phyloP scores from a whole-genome alignment of 805 yeast genomes.

The Lipomyces kockii region DNA sequence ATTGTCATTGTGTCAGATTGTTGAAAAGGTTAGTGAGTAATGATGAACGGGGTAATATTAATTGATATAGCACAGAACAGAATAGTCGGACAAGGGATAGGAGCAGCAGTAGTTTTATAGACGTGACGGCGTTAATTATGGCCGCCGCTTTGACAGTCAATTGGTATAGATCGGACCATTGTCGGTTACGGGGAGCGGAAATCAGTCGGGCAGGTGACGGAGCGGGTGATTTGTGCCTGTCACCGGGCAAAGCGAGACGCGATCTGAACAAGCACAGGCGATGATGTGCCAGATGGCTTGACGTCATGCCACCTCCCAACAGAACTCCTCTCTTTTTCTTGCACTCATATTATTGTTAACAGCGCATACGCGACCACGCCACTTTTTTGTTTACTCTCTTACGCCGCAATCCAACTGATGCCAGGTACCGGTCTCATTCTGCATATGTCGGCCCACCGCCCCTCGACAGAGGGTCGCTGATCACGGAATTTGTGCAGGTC shows the following conservation, averaged over 20 bases:
- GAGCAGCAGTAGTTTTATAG: not conserved
- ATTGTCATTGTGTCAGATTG: not conserved
- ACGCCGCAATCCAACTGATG: not conserved
- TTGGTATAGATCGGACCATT: not conserved
- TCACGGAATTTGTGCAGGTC: no score
- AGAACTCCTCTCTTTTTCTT: not conserved
- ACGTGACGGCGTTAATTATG: not conserved
- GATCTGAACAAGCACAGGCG: not conserved
- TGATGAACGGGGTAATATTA: not conserved
- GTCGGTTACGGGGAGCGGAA: not conserved
- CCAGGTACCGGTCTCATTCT: not conserved
- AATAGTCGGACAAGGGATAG: not conserved
- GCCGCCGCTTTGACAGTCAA: not conserved
- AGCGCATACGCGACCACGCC: not conserved
- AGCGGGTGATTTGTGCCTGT: conserved; percentile 3
- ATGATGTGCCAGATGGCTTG: not conserved
- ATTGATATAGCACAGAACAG: not conserved
- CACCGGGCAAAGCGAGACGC: not conserved
- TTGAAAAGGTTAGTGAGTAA: not conserved
- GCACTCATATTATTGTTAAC: not conserved
- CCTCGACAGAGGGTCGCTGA: not conserved
- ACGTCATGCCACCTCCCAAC: not conserved
- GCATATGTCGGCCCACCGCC: not conserved
- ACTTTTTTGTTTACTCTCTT: not conserved
- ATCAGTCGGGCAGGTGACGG: not conserved